A percentile compares a stretch with the other conserved stretches of the same genome.
Evolutionary conservation across 306 rosid genomes (phyloP).

Genomic region (Lablab purpureus): DNA sequence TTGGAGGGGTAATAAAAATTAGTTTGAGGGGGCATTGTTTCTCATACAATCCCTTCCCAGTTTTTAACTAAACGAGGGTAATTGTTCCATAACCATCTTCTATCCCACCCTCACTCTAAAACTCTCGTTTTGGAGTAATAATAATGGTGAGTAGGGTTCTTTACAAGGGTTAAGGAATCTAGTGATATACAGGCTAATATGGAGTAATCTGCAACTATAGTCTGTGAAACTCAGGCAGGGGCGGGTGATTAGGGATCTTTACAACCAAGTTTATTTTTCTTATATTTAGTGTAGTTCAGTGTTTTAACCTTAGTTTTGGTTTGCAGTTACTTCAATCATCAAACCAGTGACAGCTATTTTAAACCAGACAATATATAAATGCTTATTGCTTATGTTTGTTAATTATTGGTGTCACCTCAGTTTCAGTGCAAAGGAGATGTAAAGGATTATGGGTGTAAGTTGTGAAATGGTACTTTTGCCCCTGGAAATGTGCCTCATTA

Average conservation of each 20-base stretch:
- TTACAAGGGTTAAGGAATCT: conserved; percentile 16
- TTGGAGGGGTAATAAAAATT: background rate
- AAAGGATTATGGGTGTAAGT: conserved; percentile 7
- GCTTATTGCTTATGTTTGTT: conserved; percentile 35
- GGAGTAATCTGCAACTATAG: background rate
- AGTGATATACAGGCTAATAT: background rate
- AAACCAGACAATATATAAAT: background rate
- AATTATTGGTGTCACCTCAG: conserved; percentile 52
- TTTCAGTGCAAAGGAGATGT: conserved; percentile 63
- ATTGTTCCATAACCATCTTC: conserved; percentile 15
- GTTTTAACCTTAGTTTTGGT: conserved; percentile 23
- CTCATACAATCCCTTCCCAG: conserved; percentile 4
- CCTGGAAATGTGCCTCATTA: background rate
- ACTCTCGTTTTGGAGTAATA: conserved; percentile 23
- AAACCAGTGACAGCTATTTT: background rate
- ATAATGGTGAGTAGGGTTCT: conserved; percentile 4
- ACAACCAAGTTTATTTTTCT: background rate
- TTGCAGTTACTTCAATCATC: conserved; percentile 2
- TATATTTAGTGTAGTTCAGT: conserved; percentile 4
- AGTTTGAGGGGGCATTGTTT: conserved; percentile 17
- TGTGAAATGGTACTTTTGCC: conserved; percentile 23
- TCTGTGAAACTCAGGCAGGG: background rate
- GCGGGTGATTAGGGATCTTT: background rate
- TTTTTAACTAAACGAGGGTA: conserved; percentile 12
- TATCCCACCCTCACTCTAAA: background rate